Evolutionary conservation across 768 basidiomycete species (phyloP).

Genomic region (Psilocybe cubensis): DNA sequence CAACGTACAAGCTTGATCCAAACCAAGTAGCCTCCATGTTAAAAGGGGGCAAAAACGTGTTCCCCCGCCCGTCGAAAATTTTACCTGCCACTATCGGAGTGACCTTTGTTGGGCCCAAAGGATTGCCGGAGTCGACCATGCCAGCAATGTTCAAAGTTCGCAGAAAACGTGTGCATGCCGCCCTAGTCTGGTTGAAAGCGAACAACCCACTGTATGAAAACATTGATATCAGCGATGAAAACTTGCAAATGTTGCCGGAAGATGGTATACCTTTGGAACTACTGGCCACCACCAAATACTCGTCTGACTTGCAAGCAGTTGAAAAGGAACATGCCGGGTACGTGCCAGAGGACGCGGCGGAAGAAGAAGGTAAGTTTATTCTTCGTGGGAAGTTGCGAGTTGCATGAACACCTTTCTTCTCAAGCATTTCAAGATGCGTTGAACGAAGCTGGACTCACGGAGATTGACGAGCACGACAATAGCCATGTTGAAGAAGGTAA

Average conservation of each 20-base stretch:
- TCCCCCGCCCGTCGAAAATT: conserved; percentile 12
- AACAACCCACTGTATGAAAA: conserved; percentile 28
- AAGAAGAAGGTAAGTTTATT: conserved; percentile 26
- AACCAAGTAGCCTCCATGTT: conserved; percentile 13
- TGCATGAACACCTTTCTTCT: no score
- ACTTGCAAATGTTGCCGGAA: conserved; percentile 11
- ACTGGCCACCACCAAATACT: background rate
- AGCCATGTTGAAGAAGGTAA: no score
- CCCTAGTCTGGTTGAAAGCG: conserved; percentile 30
- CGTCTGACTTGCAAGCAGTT: conserved; percentile 4
- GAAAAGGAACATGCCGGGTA: conserved; percentile 17
- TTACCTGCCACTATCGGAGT: conserved; percentile 17
- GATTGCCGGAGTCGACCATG: background rate
- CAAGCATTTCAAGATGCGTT: background rate
- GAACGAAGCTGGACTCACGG: background rate
- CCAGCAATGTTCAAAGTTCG: conserved; percentile 12
- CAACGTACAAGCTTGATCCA: conserved; percentile 28
- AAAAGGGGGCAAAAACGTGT: background rate
- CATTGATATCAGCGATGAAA: conserved; percentile 20
- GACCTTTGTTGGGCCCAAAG: conserved; percentile 19
- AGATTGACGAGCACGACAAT: background rate
- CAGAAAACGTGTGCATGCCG: conserved; percentile 19
- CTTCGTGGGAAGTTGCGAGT: background rate
- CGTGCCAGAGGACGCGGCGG: conserved; percentile 18
- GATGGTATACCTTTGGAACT: conserved; percentile 18